Conservation (phyloP, 1,284 basidiomycete species). For the Apiotrichum mycotoxinovorans region DNA sequence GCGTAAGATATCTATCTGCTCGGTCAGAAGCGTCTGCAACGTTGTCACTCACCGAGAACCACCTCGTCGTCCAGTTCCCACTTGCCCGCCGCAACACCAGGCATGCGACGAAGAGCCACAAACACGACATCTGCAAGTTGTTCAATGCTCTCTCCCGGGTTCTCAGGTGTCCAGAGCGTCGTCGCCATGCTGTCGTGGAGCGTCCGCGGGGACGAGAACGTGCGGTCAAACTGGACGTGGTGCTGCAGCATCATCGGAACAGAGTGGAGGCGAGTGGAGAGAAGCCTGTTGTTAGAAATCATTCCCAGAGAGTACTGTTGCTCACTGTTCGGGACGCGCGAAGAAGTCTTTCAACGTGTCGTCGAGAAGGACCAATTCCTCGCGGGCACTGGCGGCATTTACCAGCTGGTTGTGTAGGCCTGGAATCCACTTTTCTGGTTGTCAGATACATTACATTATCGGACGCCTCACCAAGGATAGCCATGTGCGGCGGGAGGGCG, state of each 20-base stretch:
- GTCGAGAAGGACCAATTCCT: background rate
- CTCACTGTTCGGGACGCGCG: constrained; percentile 6
- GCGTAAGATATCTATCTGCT: constrained; percentile 38
- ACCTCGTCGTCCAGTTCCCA: constrained; percentile 40
- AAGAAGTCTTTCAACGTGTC: constrained; percentile 5
- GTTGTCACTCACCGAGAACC: constrained; percentile 31
- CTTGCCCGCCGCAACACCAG: constrained; percentile 22
- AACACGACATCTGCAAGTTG: constrained; percentile 33
- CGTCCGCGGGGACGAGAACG: constrained; percentile 8
- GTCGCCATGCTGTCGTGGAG: constrained; percentile 25
- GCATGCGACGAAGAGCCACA: constrained; percentile 25
- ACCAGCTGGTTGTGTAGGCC: background rate
- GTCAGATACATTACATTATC: background rate
- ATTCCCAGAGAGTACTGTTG: background rate
- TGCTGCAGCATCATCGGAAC: constrained; percentile 2
- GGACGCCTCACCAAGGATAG: background rate
- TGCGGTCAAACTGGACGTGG: constrained; percentile 12
- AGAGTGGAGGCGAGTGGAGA: constrained; percentile 2
- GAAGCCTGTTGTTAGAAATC: constrained; percentile 7
- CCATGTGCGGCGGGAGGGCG: background rate
- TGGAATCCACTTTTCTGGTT: constrained; percentile 3
- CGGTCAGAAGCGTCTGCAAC: background rate
- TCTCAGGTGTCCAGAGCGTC: constrained; percentile 31
- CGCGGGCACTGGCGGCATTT: background rate
- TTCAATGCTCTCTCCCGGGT: constrained; percentile 24